Conservation (phyloP, 306 rosid genomes). For the Corylus avellana region DNA sequence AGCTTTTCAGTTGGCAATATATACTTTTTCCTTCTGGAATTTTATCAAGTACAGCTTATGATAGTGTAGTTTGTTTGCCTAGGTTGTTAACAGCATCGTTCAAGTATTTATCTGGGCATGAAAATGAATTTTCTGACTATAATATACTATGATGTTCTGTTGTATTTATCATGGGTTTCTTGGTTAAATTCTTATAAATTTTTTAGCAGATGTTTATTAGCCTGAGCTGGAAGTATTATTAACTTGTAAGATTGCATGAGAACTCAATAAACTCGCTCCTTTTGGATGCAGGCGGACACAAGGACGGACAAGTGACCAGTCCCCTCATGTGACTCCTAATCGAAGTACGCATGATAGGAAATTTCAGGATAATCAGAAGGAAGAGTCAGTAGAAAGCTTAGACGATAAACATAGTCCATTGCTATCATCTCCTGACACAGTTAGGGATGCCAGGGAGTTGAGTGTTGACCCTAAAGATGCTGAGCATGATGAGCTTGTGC, state of each 20-base stretch:
- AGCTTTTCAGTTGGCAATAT: background rate
- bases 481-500: conserved; percentile 55
- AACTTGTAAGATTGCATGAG: conserved; percentile 19
- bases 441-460: conserved; percentile 50
- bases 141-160: background rate
- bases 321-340: conserved; percentile 51
- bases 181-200: background rate
- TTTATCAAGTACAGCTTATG: background rate
- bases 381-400: conserved; percentile 76
- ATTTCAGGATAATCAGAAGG: conserved; percentile 43
- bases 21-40: background rate
- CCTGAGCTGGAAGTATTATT: conserved; percentile 15
- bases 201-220: background rate
- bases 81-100: background rate
- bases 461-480: conserved; percentile 59
- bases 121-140: background rate
- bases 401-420: conserved; percentile 48
- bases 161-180: background rate
- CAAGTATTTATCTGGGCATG: background rate
- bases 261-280: conserved; percentile 19
- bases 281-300: conserved; percentile 48
- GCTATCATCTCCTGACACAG: conserved; percentile 56
- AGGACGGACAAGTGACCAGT: conserved; percentile 45
- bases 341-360: conserved; percentile 38
- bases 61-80: background rate